These are phyloP conservation scores for Pyrus pyrifolia DNA, from an alignment of 306 rosid genomes.

Conservation along the genomic window DNA sequence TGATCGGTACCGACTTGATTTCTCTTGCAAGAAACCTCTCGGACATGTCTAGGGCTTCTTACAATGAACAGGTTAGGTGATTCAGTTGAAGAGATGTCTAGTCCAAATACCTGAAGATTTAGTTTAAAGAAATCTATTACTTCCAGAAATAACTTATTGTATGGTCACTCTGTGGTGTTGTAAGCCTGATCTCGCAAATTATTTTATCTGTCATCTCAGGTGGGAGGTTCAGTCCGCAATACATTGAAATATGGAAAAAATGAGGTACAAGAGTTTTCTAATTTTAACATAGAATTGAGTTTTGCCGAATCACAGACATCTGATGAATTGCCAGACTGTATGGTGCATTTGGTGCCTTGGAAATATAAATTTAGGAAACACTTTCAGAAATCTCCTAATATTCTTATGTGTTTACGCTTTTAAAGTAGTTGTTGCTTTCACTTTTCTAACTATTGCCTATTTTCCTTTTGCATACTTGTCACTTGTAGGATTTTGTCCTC, in stretches of 20 bases:
- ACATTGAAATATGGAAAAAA: slow-evolving; percentile 39
- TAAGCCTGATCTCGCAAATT: slow-evolving; percentile 11
- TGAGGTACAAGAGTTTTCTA: slow-evolving; percentile 40
- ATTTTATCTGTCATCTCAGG: slow-evolving; percentile 24
- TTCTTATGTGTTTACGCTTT: slow-evolving; percentile 6
- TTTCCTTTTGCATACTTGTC: background rate
- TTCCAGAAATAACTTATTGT: background rate
- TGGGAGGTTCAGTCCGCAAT: slow-evolving; percentile 38
- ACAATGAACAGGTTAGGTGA: slow-evolving; percentile 54
- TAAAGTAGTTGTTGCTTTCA: background rate
- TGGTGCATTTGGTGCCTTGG: slow-evolving; percentile 3
- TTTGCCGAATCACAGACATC: background rate
- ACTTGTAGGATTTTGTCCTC: slow-evolving; percentile 1
- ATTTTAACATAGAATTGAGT: background rate
- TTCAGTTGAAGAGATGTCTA: slow-evolving; percentile 6
- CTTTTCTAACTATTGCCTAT: background rate
- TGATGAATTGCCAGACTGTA: background rate
- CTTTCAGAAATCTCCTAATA: background rate
- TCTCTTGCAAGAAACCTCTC: slow-evolving; percentile 69
- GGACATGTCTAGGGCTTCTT: slow-evolving; percentile 54
- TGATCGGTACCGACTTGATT: slow-evolving; percentile 50
- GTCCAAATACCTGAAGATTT: slow-evolving; percentile 3
- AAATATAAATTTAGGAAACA: background rate
- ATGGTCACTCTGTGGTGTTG: slow-evolving; percentile 3
- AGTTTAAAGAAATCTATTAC: background rate